A percentile compares a stretch with the other conserved stretches of the same genome.
These are phyloP conservation scores for Moesziomyces sp. DNA, from an alignment of 1,284 basidiomycete species.

Conservation along the genomic window DNA sequence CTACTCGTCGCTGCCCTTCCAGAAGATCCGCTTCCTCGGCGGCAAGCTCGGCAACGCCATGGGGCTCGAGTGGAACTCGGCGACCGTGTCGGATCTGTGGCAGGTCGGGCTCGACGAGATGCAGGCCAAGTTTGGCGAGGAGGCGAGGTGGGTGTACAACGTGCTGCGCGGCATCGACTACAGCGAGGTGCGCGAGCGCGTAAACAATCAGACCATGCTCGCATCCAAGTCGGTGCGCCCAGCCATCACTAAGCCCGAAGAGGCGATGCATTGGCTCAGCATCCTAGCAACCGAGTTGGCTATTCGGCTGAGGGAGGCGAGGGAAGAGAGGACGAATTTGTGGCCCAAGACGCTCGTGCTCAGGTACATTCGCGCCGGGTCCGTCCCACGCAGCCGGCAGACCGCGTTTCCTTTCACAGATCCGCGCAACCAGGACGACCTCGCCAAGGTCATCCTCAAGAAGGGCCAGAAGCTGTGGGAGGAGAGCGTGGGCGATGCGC, in stretches of 20 bases:
- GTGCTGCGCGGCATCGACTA: constrained; percentile 84
- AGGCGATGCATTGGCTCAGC: constrained; percentile 82
- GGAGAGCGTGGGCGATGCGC: constrained; percentile 75
- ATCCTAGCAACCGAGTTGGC: constrained; percentile 90
- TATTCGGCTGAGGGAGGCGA: constrained; percentile 83
- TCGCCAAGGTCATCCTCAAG: constrained; percentile 76
- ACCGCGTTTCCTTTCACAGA: constrained; percentile 77
- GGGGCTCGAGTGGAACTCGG: constrained; percentile 83
- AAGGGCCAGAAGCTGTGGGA: constrained; percentile 86
- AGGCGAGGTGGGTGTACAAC: constrained; percentile 82
- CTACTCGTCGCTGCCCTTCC: constrained; percentile 52
- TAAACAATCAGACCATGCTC: constrained; percentile 61
- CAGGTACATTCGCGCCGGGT: constrained; percentile 71
- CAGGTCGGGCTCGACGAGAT: constrained; percentile 76
- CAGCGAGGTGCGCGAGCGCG: constrained; percentile 77
- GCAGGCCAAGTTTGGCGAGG: constrained; percentile 83
- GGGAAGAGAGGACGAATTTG: constrained; percentile 75
- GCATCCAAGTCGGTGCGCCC: constrained; percentile 63
- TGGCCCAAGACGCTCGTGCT: constrained; percentile 92
- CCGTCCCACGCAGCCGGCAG: constrained; percentile 79
- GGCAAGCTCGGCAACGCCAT: constrained; percentile 92
- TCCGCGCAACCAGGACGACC: constrained; percentile 35
- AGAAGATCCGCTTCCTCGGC: constrained; percentile 84
- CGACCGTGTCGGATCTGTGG: constrained; percentile 80
- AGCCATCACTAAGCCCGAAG: constrained; percentile 42